Evolutionary conservation across 2,329 filamentous ascomycete genomes (phyloP), one percentile per base, ranked within the genome.

Genomic region (Colletotrichum spaethianum): DNA sequence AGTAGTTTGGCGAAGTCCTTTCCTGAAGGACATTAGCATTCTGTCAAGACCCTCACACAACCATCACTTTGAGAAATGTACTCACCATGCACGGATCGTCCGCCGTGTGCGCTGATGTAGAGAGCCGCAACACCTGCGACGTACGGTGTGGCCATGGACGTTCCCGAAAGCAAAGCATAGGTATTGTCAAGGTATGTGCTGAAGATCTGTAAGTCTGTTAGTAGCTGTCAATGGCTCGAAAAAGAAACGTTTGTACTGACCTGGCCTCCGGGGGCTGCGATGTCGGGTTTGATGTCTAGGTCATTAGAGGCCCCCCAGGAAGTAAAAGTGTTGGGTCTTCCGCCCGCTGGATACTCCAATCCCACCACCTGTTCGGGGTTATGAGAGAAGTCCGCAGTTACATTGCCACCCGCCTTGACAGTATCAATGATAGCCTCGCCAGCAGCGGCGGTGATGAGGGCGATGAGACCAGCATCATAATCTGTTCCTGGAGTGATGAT

Each of bases 61-160:
- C 8, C 33, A 2, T 2, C 11, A 8, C 11, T 36, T 36, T 14
- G 1, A 3, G 7, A 18, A 12, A 18, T n/a, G 18, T 3, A 4
- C 63, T 62, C 75, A 44, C 80, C 81, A 31, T 82, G 77, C 2
- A 75, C 71, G 4, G 71, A 73, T 7, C 79, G 78, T 8, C 81
- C 79, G 11, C 81, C 81, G 56, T 78, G 73, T 26, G 75, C 75
- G 8, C 78, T 75, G 44, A 82, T 78, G 33, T 80, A 83, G 20
- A 83, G 76, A n/a, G 81, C 81, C 7, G 81, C 80, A 55, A 83
- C 78, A 36, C 84, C 85, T 26, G 84, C 85, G 6, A 85, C 79
- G 63, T 84, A 85, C 0, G 85, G 85, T 31, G 81, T 81, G 3
- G 85, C 83, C 86, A 87, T 87, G 1, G 84, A 86, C 0, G 86